phyloP scores from a whole-genome alignment of 352 stramenopile genomes.

The Phytophthora pisi region DNA sequence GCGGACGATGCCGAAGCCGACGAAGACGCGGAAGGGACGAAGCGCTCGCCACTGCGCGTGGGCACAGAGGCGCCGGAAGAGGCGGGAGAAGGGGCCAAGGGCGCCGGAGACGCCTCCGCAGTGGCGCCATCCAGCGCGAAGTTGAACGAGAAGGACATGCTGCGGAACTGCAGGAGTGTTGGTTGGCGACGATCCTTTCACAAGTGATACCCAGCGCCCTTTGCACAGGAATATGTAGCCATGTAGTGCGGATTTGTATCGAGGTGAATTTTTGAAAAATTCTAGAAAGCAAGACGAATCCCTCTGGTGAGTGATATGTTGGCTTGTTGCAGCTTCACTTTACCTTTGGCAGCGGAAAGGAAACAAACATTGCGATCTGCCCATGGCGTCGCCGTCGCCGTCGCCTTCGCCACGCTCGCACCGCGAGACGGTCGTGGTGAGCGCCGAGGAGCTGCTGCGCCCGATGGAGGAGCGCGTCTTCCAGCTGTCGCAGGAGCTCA shows the following conservation, averaged over 20 bases:
- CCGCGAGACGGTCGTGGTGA: constrained; percentile 31
- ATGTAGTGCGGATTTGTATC: no score
- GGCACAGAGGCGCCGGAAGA: constrained; percentile 10
- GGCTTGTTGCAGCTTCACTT: not conserved
- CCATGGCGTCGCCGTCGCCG: constrained; percentile 18
- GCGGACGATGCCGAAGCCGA: not conserved
- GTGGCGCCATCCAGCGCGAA: constrained; percentile 48
- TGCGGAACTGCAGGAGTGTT: not conserved
- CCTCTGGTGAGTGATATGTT: not conserved
- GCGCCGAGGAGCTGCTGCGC: constrained; percentile 55
- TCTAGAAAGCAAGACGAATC: not conserved
- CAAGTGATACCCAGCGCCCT: not conserved
- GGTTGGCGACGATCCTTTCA: not conserved
- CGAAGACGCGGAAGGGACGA: constrained; percentile 8
- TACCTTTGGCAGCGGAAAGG: constrained; percentile 4
- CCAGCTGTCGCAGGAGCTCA: constrained; percentile 73
- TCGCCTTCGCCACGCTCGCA: constrained; percentile 25
- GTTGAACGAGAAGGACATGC: constrained; percentile 67
- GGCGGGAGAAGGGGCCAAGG: not conserved
- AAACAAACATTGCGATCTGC: constrained; percentile 7
- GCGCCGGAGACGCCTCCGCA: not conserved
- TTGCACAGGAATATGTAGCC: not conserved
- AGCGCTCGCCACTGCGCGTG: constrained; percentile 55
- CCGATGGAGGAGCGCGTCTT: constrained; percentile 64
- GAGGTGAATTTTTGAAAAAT: no score